Evolutionary conservation across 768 basidiomycete genomes (phyloP).

Genomic region (Calocybe gangraenosa): DNA sequence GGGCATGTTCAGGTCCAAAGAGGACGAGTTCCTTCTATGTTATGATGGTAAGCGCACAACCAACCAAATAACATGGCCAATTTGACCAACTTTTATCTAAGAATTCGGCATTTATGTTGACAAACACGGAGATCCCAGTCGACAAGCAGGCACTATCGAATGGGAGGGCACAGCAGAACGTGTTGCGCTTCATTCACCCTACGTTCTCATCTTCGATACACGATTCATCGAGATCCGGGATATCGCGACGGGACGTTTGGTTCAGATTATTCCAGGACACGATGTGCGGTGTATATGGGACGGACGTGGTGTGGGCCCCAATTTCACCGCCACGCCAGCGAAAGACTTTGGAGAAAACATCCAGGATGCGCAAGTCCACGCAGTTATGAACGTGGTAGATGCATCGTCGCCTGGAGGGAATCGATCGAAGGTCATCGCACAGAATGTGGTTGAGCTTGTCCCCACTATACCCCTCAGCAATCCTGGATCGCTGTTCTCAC

Average conservation of each 20-base stretch:
- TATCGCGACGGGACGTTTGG: conserved; percentile 75
- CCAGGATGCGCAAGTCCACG: conserved; percentile 83
- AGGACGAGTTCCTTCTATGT: conserved; percentile 90
- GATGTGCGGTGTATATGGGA: conserved; percentile 92
- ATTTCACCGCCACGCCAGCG: conserved; percentile 61
- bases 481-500: conserved; percentile 24
- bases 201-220: conserved; percentile 84
- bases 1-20: conserved; percentile 91
- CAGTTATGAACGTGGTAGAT: conserved; percentile 70
- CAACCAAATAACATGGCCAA: neutral
- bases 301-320: conserved; percentile 59
- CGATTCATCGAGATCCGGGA: conserved; percentile 93
- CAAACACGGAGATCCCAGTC: conserved; percentile 87
- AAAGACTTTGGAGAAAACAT: conserved; percentile 57
- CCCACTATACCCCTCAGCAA: conserved; percentile 69
- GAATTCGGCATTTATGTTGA: conserved; percentile 95
- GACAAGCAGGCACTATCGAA: conserved; percentile 73
- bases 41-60: conserved; percentile 68
- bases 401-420: conserved; percentile 35
- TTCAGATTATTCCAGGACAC: conserved; percentile 80
- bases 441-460: conserved; percentile 76
- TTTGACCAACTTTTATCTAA: conserved; percentile 22
- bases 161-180: conserved; percentile 94
- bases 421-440: conserved; percentile 49
- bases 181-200: conserved; percentile 87